Evolutionary conservation across 306 rosid genomes (phyloP).

Genomic region (Myrica gale): DNA sequence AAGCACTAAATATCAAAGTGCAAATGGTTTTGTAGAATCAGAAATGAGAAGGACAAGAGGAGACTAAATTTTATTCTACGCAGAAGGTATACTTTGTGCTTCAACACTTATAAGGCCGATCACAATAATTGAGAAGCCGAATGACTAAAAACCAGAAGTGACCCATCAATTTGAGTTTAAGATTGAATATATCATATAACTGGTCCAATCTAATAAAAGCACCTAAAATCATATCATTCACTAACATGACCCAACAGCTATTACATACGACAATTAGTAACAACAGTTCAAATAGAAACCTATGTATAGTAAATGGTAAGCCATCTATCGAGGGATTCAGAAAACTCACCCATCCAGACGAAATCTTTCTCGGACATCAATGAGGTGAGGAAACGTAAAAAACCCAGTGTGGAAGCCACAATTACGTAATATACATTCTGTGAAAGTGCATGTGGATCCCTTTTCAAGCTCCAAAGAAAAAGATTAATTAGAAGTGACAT

Average conservation of each 20-base stretch:
- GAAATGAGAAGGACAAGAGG: neutral
- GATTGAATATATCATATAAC: neutral
- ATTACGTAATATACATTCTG: conserved; percentile 82
- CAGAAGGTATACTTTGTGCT: neutral
- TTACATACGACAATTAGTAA: neutral
- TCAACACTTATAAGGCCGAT: conserved; percentile 9
- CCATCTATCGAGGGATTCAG: conserved; percentile 6
- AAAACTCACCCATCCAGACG: conserved; percentile 84
- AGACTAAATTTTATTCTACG: neutral
- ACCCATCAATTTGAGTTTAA: conserved; percentile 16
- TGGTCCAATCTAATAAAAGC: conserved; percentile 5
- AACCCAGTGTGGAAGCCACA: conserved; percentile 90
- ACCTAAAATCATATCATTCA: conserved; percentile 15
- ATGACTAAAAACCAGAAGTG: neutral
- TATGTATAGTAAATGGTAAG: conserved; percentile 14
- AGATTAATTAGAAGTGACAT: conserved; percentile 22
- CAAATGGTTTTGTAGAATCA: neutral
- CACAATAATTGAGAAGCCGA: conserved; percentile 4
- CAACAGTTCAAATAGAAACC: neutral
- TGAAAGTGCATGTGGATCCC: conserved; percentile 95
- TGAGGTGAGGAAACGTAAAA: conserved; percentile 96
- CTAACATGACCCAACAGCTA: conserved; percentile 5
- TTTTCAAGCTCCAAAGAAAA: conserved; percentile 32
- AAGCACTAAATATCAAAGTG: neutral
- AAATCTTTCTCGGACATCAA: conserved; percentile 90